Evolutionary conservation across 2,329 filamentous ascomycete genomes (phyloP).

Genomic region (Penicillium sp.): DNA sequence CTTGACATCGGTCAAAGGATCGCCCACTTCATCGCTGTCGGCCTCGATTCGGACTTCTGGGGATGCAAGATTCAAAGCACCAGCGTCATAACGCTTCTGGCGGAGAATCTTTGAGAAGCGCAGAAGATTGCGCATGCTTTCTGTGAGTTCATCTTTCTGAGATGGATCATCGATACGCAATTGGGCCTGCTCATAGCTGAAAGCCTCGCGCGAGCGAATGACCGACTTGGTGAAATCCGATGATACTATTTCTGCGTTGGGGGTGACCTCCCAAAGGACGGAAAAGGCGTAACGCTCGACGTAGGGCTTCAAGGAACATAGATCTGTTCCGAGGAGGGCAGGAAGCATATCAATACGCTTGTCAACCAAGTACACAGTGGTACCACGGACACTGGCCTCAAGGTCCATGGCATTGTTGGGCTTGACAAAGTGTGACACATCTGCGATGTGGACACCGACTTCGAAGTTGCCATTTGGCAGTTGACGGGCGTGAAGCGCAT

Average conservation of each 20-base stretch:
- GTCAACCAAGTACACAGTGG: constrained; percentile 95
- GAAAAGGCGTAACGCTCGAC: constrained; percentile 94
- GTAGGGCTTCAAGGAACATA: constrained; percentile 95
- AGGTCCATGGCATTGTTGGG: constrained; percentile 96
- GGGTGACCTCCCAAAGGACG: constrained; percentile 84
- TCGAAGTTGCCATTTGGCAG: constrained; percentile 93
- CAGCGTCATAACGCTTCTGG: constrained; percentile 94
- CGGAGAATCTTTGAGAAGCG: constrained; percentile 90
- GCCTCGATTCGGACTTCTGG: constrained; percentile 96
- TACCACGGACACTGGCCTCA: constrained; percentile 91
- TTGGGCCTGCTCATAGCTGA: constrained; percentile 97
- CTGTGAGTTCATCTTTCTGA: constrained; percentile 85
- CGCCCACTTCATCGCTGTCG: constrained; percentile 93
- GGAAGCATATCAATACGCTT: constrained; percentile 99
- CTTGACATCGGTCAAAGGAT: constrained; percentile 88
- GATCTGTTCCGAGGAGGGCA: constrained; percentile 89
- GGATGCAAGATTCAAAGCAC: constrained; percentile 92
- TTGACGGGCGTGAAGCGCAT: constrained; percentile 84
- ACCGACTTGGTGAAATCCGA: constrained; percentile 96
- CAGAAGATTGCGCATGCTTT: constrained; percentile 84
- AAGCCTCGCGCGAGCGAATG: constrained; percentile 93
- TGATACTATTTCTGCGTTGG: constrained; percentile 81
- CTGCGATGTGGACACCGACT: constrained; percentile 96
- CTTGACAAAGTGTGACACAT: constrained; percentile 99
- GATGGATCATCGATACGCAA: constrained; percentile 87